Conservation (phyloP, 495 filamentous ascomycete species). For the Neurospora pannonica region DNA sequence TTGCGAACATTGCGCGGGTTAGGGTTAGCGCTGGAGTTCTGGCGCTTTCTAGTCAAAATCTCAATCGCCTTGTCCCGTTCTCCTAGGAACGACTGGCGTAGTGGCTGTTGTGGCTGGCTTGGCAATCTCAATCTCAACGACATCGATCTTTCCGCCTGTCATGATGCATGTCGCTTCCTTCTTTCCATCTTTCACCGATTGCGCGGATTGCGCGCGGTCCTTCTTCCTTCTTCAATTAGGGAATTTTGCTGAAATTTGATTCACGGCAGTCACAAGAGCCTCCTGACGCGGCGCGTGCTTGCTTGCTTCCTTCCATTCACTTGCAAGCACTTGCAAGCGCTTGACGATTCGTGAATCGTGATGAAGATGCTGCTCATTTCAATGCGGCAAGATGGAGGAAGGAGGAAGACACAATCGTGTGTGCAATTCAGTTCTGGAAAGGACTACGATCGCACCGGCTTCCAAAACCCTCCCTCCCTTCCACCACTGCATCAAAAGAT, state of each 20-base stretch:
- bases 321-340: not conserved
- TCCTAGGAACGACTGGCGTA: not conserved
- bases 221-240: not conserved
- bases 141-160: not conserved
- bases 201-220: not conserved
- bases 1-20: not conserved
- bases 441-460: not conserved
- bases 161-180: not conserved
- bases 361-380: not conserved
- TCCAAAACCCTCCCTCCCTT: too few relatives aligned
- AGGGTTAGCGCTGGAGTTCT: not conserved
- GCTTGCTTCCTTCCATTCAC: not conserved
- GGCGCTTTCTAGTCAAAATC: not conserved
- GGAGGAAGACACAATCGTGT: too few relatives aligned
- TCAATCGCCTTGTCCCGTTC: not conserved
- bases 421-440: not conserved
- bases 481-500: not conserved
- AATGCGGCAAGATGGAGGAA: not conserved
- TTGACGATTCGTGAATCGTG: not conserved
- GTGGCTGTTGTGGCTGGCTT: not conserved
- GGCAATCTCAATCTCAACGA: not conserved
- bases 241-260: not conserved
- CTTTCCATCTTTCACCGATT: not conserved
- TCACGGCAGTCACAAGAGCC: not conserved
- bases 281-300: not conserved